These are phyloP conservation scores for Breynia disticha DNA, from an alignment of 441 rosid genomes.

Conservation along the genomic window DNA sequence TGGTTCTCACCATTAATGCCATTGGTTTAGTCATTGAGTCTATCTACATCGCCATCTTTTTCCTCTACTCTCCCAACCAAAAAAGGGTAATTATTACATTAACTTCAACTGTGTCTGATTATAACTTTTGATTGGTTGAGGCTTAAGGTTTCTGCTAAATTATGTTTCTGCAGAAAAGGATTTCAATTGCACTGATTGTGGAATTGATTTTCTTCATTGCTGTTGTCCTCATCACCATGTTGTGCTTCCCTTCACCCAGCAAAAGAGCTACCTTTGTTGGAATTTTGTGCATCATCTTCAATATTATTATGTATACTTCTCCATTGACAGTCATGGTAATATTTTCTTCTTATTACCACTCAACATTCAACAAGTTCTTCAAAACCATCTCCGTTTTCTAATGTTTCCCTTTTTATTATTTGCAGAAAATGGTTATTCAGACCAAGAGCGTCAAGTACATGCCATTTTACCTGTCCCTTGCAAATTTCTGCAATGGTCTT, in stretches of 20 bases:
- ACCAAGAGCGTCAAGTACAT: slow-evolving; percentile 53
- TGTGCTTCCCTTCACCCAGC: slow-evolving; percentile 24
- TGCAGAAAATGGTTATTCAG: slow-evolving; percentile 35
- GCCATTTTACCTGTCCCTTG: slow-evolving; percentile 38
- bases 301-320: slow-evolving; percentile 49
- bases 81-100: slow-evolving; percentile 25
- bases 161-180: slow-evolving; percentile 28
- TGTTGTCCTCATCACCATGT: slow-evolving; percentile 31
- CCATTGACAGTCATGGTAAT: slow-evolving; percentile 64
- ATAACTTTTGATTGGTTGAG: not conserved
- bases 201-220: slow-evolving; percentile 36
- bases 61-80: slow-evolving; percentile 26
- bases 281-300: slow-evolving; percentile 43
- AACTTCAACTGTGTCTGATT: not conserved
- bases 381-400: not conserved
- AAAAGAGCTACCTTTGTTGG: slow-evolving; percentile 48
- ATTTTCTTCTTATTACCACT: not conserved
- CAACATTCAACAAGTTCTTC: not conserved
- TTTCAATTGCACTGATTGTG: slow-evolving; percentile 22
- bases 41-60: slow-evolving; percentile 40
- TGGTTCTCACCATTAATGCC: slow-evolving; percentile 55
- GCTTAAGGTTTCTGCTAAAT: not conserved
- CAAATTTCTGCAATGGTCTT: slow-evolving; percentile 33
- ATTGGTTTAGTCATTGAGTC: slow-evolving; percentile 44
- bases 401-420: not conserved